Conservation (phyloP, 352 stramenopile genomes). For the Phytophthora podocarpi region DNA sequence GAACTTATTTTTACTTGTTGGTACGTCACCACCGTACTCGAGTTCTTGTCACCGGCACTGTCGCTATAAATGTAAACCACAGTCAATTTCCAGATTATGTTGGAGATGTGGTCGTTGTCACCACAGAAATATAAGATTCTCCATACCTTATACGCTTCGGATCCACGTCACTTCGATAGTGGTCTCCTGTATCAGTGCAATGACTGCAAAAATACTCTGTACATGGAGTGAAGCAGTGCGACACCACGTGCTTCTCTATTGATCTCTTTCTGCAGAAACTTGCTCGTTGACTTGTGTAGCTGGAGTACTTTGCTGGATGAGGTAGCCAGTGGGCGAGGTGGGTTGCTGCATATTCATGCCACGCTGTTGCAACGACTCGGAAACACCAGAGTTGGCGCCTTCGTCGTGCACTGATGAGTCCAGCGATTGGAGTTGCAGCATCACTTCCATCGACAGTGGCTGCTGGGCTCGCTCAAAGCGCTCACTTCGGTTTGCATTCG, state of each 20-base stretch:
- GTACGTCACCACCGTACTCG: conserved; percentile 18
- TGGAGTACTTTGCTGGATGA: conserved; percentile 14
- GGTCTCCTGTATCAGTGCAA: neutral
- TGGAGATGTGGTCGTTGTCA: neutral
- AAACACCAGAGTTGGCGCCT: neutral
- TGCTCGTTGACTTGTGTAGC: conserved; percentile 3
- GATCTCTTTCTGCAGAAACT: conserved; percentile 1
- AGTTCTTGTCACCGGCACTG: conserved; percentile 26
- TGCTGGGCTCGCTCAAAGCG: conserved; percentile 27
- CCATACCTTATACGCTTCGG: neutral
- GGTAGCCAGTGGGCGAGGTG: conserved; percentile 26
- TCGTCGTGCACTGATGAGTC: conserved; percentile 34
- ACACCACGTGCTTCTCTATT: conserved; percentile 2
- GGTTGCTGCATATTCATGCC: conserved; percentile 8
- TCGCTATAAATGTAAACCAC: conserved; percentile 28
- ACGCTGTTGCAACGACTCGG: conserved; percentile 1
- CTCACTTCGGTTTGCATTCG: conserved; percentile 8
- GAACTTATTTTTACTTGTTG: conserved; percentile 23
- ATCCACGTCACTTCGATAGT: neutral
- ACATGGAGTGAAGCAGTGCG: too few species aligned
- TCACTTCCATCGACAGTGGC: conserved; percentile 35
- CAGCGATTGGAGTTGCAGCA: conserved; percentile 36
- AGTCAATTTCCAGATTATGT: neutral
- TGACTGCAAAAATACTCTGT: too few species aligned
- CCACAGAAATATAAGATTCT: conserved; percentile 10